Evolutionary conservation across 2,329 filamentous ascomycete genomes (phyloP).

Genomic region (Fusarium globosum): DNA sequence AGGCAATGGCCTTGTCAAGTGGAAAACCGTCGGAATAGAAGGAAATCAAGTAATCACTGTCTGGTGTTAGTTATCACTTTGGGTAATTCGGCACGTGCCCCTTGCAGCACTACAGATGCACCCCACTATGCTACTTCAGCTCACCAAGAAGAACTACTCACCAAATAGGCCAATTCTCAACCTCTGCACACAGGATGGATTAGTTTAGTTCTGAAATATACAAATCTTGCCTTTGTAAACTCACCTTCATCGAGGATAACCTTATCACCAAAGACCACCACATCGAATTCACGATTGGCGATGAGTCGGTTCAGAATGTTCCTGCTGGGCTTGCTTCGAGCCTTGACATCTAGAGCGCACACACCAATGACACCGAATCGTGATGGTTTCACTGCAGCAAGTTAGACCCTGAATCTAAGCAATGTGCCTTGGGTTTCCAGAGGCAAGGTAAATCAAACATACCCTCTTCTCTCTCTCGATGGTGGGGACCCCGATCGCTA

Average conservation of each 20-base stretch:
- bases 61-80: conserved; percentile 35
- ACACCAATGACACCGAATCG: conserved; percentile 83
- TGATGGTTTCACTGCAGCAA: conserved; percentile 62
- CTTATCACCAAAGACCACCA: conserved; percentile 98
- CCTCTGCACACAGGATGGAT: conserved; percentile 60
- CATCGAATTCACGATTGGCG: conserved; percentile 91
- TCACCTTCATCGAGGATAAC: conserved; percentile 92
- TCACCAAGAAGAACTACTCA: conserved; percentile 56
- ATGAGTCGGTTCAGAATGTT: conserved; percentile 96
- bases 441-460: conserved; percentile 39
- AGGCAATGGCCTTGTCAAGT: conserved; percentile 95
- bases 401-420: conserved; percentile 43
- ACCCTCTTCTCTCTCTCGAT: conserved; percentile 69
- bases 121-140: conserved; percentile 49
- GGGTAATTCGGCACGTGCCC: conserved; percentile 43
- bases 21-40: conserved; percentile 99
- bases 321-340: conserved; percentile 93
- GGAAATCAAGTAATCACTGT: conserved; percentile 89
- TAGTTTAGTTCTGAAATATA: conserved; percentile 20
- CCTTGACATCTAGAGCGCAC: conserved; percentile 95
- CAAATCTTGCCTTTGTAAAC: conserved; percentile 38
- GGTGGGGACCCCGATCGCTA: conserved; percentile 70
- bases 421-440: background rate
- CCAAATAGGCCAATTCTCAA: conserved; percentile 96
- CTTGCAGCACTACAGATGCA: conserved; percentile 33